A percentile compares a stretch with the other conserved stretches of the same genome.
Evolutionary conservation across 2,329 filamentous ascomycete genomes (phyloP).

Genomic region (Aspergillus melleus): DNA sequence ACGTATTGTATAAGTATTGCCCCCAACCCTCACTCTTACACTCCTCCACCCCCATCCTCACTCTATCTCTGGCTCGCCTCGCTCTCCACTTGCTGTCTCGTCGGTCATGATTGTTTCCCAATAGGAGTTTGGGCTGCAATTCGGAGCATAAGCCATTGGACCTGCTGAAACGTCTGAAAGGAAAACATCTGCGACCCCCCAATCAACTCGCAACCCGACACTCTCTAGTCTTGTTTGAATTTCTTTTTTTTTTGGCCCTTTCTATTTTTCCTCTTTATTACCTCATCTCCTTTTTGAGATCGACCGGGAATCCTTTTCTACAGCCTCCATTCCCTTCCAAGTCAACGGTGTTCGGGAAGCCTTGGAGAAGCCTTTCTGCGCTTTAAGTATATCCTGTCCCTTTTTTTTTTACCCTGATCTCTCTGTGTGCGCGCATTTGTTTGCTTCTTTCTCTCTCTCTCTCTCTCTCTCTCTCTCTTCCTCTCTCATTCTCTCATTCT

Average conservation of each 20-base stretch:
- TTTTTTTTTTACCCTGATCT: neutral
- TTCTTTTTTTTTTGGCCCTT: neutral
- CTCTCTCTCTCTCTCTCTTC: slow-evolving; percentile 4
- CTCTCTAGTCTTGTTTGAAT: neutral
- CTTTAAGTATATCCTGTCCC: neutral
- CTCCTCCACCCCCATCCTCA: neutral
- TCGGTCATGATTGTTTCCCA: slow-evolving; percentile 8
- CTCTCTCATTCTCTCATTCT: slow-evolving; percentile 8
- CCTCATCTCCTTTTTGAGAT: slow-evolving; percentile 6
- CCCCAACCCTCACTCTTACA: neutral
- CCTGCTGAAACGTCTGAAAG: neutral
- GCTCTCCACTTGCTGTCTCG: neutral
- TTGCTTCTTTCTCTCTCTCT: neutral
- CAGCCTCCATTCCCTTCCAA: neutral
- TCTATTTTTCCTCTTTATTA: slow-evolving; percentile 4
- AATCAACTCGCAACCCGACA: neutral
- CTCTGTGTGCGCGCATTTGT: neutral
- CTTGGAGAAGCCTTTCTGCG: neutral
- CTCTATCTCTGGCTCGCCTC: slow-evolving; percentile 7
- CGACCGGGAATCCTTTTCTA: neutral
- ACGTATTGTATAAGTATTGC: neutral
- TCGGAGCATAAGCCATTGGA: slow-evolving; percentile 11
- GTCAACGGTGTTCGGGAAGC: neutral
- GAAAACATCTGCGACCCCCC: neutral
- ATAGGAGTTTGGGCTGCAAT: slow-evolving; percentile 12